Conservation (phyloP, 768 basidiomycete genomes). For the Leccinum rimulosum region DNA sequence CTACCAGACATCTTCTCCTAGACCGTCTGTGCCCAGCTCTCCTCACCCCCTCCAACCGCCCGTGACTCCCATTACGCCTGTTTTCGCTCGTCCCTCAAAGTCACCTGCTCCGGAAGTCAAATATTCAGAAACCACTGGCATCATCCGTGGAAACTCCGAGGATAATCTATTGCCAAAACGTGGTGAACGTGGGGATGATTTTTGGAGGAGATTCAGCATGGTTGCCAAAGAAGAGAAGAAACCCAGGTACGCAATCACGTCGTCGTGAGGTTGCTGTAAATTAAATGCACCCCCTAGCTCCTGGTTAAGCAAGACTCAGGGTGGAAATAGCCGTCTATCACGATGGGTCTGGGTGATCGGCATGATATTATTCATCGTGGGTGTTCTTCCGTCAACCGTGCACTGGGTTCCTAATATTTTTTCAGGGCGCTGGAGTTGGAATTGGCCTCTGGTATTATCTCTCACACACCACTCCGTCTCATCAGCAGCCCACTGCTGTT, state of each 20-base stretch:
- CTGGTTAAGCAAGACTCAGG: conserved; percentile 68
- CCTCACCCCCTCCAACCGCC: conserved; percentile 79
- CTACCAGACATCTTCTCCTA: conserved; percentile 30
- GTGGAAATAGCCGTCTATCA: conserved; percentile 48
- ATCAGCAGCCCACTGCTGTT: conserved; percentile 56
- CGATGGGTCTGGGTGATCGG: conserved; percentile 72
- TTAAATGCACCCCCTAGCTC: conserved; percentile 35
- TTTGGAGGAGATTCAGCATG: conserved; percentile 86
- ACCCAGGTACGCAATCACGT: conserved; percentile 36
- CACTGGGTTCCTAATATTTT: neutral
- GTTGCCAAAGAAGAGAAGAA: conserved; percentile 70
- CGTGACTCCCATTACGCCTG: conserved; percentile 74
- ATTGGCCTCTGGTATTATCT: conserved; percentile 60
- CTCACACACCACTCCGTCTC: conserved; percentile 47
- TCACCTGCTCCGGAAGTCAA: conserved; percentile 41
- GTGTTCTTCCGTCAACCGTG: conserved; percentile 16
- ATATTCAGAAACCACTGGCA: conserved; percentile 43
- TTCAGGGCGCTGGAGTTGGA: conserved; percentile 50
- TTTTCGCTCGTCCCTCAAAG: conserved; percentile 63
- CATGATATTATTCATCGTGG: conserved; percentile 53
- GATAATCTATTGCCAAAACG: conserved; percentile 64
- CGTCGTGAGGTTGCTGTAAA: neutral
- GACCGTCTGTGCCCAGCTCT: conserved; percentile 42
- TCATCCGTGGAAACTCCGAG: conserved; percentile 68
- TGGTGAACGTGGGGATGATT: conserved; percentile 77